Conservation (phyloP, 495 filamentous ascomycete genomes). For the Penicillium ucsense region DNA sequence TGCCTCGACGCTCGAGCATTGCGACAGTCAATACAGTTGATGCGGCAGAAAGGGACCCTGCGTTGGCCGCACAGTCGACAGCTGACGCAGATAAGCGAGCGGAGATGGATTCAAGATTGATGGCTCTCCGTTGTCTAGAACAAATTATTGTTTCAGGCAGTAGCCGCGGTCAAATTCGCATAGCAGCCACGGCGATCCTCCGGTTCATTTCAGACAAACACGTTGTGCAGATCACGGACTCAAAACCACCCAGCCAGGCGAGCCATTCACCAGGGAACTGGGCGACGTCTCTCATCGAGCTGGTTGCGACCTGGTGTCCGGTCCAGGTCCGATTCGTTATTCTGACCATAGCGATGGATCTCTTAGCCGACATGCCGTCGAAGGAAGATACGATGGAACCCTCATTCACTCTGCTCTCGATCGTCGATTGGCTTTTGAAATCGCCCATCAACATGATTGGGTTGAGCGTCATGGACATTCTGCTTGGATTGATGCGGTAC, state of each 20-base stretch:
- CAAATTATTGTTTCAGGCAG: slow-evolving; percentile 63
- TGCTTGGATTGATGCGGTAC: slow-evolving; percentile 71
- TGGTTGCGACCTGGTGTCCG: slow-evolving; percentile 73
- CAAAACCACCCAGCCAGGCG: slow-evolving; percentile 17
- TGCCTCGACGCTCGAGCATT: slow-evolving; percentile 62
- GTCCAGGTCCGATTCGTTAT: slow-evolving; percentile 89
- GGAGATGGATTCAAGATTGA: slow-evolving; percentile 74
- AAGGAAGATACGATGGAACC: slow-evolving; percentile 56
- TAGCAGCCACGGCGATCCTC: slow-evolving; percentile 59
- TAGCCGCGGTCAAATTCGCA: slow-evolving; percentile 65
- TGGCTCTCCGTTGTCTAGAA: slow-evolving; percentile 74
- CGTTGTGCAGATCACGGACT: slow-evolving; percentile 14
- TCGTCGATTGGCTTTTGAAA: slow-evolving; percentile 70
- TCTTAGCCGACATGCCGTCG: slow-evolving; percentile 51
- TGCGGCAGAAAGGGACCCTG: slow-evolving; percentile 55
- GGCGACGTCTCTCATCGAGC: slow-evolving; percentile 68
- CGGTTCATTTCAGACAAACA: slow-evolving; percentile 58
- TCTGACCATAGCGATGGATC: slow-evolving; percentile 68
- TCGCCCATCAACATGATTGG: slow-evolving; percentile 90
- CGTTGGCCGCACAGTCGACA: slow-evolving; percentile 60
- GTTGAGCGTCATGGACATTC: slow-evolving; percentile 83
- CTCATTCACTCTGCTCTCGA: slow-evolving; percentile 60
- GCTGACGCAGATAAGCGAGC: slow-evolving; percentile 77
- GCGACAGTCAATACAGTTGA: slow-evolving; percentile 68
- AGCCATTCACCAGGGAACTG: slow-evolving; percentile 45